Conservation (phyloP, 1,284 basidiomycete genomes). For the Malassezia dermatis region DNA sequence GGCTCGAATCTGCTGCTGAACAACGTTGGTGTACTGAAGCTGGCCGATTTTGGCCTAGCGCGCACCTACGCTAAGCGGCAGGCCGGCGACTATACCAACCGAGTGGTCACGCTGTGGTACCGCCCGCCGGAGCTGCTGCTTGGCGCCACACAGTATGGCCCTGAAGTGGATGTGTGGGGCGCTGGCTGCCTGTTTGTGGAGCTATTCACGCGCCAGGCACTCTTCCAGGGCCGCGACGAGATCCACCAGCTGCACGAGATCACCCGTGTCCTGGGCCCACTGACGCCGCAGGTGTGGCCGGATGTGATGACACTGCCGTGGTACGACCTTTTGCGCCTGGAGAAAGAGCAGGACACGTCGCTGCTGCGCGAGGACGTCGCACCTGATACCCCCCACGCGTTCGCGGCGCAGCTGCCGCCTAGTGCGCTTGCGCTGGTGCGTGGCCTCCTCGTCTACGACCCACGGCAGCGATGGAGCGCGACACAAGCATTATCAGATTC, state of each 20-base stretch:
- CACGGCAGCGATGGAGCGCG: slow-evolving; percentile 65
- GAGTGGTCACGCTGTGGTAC: slow-evolving; percentile 99
- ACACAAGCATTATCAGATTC: slow-evolving; percentile 64
- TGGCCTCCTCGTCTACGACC: slow-evolving; percentile 71
- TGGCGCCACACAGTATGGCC: slow-evolving; percentile 90
- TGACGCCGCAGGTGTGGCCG: slow-evolving; percentile 71
- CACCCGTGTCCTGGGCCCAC: slow-evolving; percentile 80
- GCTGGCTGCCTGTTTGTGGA: slow-evolving; percentile 99
- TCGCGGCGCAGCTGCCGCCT: slow-evolving; percentile 20
- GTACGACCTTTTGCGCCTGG: slow-evolving; percentile 64
- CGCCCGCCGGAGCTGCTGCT: slow-evolving; percentile 88
- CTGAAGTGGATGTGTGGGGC: slow-evolving; percentile 99
- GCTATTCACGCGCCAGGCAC: slow-evolving; percentile 81
- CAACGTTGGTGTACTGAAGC: slow-evolving; percentile 80
- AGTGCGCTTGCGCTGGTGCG: slow-evolving; percentile 76
- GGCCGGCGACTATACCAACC: slow-evolving; percentile 87
- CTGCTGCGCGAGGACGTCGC: background rate
- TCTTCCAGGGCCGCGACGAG: slow-evolving; percentile 93
- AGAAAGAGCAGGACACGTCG: background rate
- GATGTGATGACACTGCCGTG: slow-evolving; percentile 74
- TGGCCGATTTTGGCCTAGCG: slow-evolving; percentile 96
- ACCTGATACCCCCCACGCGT: background rate
- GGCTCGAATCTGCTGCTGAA: slow-evolving; percentile 96
- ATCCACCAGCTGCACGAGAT: slow-evolving; percentile 91
- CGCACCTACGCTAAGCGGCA: slow-evolving; percentile 85